Percentiles rank a stretch among this genome's conserved stretches.
These are phyloP conservation scores for Aureobasidium sp. DNA, from an alignment of 2,329 filamentous ascomycete genomes.

Conservation along the genomic window DNA sequence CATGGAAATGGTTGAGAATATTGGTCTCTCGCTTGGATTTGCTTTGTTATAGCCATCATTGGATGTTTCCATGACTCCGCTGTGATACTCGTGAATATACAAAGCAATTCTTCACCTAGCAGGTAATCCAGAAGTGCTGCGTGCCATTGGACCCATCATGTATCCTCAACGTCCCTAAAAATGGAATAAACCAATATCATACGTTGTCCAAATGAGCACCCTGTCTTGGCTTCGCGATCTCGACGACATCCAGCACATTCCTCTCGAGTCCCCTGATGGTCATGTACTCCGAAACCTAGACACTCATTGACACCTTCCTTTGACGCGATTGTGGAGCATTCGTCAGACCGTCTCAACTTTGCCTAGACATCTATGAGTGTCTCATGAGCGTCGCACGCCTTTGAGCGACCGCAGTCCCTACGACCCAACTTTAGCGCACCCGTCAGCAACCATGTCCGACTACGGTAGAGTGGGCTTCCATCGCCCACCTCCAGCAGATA, in stretches of 20 bases:
- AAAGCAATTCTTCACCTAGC: too few relatives aligned
- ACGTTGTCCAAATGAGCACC: neutral
- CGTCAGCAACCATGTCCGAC: neutral
- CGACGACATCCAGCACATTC: neutral
- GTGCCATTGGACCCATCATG: too few relatives aligned
- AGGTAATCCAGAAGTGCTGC: too few relatives aligned
- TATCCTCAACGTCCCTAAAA: too few relatives aligned
- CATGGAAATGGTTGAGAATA: too few relatives aligned
- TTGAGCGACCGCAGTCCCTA: neutral
- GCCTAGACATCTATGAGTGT: neutral
- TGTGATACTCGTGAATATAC: too few relatives aligned
- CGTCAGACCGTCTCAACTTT: neutral
- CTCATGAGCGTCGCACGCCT: neutral
- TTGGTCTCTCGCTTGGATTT: too few relatives aligned
- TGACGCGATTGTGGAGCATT: neutral
- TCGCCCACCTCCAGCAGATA: constrained; percentile 11
- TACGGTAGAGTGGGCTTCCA: constrained; percentile 18
- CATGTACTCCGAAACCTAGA: neutral
- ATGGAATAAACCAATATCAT: neutral
- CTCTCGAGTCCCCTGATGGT: neutral
- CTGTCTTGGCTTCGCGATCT: neutral
- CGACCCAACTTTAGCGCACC: neutral
- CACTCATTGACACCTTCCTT: too few relatives aligned
- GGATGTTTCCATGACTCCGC: too few relatives aligned
- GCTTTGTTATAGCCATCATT: too few relatives aligned